Evolutionary conservation across 768 basidiomycete genomes (phyloP), one percentile per base, ranked within the genome.

Genomic region (Mrakia blollopis): DNA sequence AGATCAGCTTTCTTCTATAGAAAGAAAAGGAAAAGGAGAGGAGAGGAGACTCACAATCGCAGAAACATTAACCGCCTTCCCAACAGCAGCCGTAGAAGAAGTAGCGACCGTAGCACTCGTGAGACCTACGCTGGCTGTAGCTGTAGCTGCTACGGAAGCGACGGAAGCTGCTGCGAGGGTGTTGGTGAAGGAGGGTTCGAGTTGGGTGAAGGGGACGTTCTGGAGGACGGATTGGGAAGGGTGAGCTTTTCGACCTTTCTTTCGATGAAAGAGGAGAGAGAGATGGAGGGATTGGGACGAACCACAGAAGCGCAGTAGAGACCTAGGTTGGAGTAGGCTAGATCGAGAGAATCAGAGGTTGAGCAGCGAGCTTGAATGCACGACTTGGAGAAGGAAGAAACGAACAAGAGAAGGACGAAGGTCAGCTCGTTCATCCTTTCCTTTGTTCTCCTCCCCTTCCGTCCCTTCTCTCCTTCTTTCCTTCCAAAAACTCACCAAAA

Each of bases 51-150:
- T 37, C n/a, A 76, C 75, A 30, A 76, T 76, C 44, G 75, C 69
- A 21, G 75, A 76, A 39, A 76, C 75, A 32, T 76, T 76, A 52
- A 76, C 75, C 14, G 75, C 68, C 28, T 62, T 73, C n/a, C 52
- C 10, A 21, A 75, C 30, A 35, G 67, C 16, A 11, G 57, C 52
- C 0, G 28, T 13, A 11, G 39, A 41, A 6, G 39, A 41, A 41
- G 39, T 41, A 41, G 39, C 6, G 39, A 41, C 39, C 39, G 11
- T 6, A 41, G 6, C 39, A 11, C 6, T 41, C 6, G 28, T 67
- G 57, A 76, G 39, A 25, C 28, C 62, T 44, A 39, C n/a, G 28
- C 63, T 44, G 7, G 21, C 41, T 23, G 57, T 73, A 5, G 41
- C 44, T 13, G 62, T 52, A 28, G 62, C 62, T 6, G 63, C 63